phyloP scores from a whole-genome alignment of 2,329 filamentous ascomycete species.

The Phoma herbarum region DNA sequence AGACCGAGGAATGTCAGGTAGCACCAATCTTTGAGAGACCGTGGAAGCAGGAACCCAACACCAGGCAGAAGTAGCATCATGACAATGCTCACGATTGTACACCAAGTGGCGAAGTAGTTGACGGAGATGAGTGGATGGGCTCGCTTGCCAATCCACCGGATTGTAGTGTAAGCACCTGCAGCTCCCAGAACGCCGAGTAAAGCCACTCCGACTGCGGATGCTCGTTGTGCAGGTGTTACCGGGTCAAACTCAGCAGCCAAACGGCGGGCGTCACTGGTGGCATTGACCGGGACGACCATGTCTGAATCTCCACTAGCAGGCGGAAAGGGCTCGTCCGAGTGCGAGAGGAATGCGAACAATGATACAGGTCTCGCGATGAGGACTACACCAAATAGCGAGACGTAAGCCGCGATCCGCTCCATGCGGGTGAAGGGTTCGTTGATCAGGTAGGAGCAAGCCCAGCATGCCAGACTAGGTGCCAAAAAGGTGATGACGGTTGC shows the following conservation, averaged over 20 bases:
- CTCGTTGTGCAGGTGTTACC: conserved; percentile 69
- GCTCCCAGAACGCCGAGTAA: conserved; percentile 81
- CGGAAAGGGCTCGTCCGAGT: conserved; percentile 28
- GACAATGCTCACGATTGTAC: conserved; percentile 70
- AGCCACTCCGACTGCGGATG: conserved; percentile 74
- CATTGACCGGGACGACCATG: conserved; percentile 42
- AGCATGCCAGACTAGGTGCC: conserved; percentile 78
- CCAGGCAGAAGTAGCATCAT: conserved; percentile 66
- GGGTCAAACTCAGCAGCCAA: conserved; percentile 51
- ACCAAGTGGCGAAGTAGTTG: conserved; percentile 81
- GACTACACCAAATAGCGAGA: conserved; percentile 81
- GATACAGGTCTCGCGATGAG: conserved; percentile 79
- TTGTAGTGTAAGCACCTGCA: conserved; percentile 75
- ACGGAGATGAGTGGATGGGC: conserved; percentile 85
- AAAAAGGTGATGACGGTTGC: conserved; percentile 91
- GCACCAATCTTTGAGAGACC: conserved; percentile 67
- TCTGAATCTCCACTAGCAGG: conserved; percentile 10
- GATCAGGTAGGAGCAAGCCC: conserved; percentile 78
- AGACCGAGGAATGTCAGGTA: conserved; percentile 73
- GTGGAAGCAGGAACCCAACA: conserved; percentile 66
- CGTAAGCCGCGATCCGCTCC: conserved; percentile 77
- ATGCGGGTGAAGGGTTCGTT: conserved; percentile 80
- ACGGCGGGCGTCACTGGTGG: conserved; percentile 28
- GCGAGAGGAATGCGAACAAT: conserved; percentile 57
- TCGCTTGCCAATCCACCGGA: conserved; percentile 80